Percentiles rank a stretch among this genome's conserved stretches.
phyloP scores from a whole-genome alignment of 352 stramenopile species.

The Pythium plurisporium region DNA sequence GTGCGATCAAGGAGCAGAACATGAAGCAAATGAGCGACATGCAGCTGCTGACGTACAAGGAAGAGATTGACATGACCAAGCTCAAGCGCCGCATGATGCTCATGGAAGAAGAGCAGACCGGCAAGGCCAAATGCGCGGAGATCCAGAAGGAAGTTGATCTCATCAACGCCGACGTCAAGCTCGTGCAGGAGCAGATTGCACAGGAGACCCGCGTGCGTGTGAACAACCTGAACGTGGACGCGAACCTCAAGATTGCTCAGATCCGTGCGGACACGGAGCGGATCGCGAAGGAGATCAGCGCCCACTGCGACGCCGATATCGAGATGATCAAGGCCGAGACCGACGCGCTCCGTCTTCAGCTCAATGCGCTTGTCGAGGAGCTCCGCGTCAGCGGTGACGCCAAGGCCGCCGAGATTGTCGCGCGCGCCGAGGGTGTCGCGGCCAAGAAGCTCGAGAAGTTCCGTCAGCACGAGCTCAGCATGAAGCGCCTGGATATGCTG shows the following conservation, averaged over 20 bases:
- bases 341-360: constrained; percentile 22
- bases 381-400: constrained; percentile 25
- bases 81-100: constrained; percentile 45
- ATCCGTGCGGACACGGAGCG: constrained; percentile 27
- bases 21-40: constrained; percentile 82
- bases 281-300: constrained; percentile 29
- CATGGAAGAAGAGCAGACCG: constrained; percentile 61
- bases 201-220: constrained; percentile 38
- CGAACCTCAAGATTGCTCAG: constrained; percentile 26
- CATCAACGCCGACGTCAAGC: constrained; percentile 42
- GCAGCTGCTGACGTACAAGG: constrained; percentile 61
- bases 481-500: constrained; percentile 28
- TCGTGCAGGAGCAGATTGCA: constrained; percentile 45
- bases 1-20: constrained; percentile 65
- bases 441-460: constrained; percentile 30
- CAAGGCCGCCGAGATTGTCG: constrained; percentile 27
- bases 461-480: constrained; percentile 23
- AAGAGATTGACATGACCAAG: constrained; percentile 51
- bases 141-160: constrained; percentile 59
- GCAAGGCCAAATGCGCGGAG: constrained; percentile 45
- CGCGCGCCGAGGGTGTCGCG: constrained; percentile 25
- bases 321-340: constrained; percentile 27
- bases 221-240: constrained; percentile 25
- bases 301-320: constrained; percentile 28
- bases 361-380: constrained; percentile 23